Conservation (phyloP, 2,329 filamentous ascomycete genomes). For the Xylaria sp. region DNA sequence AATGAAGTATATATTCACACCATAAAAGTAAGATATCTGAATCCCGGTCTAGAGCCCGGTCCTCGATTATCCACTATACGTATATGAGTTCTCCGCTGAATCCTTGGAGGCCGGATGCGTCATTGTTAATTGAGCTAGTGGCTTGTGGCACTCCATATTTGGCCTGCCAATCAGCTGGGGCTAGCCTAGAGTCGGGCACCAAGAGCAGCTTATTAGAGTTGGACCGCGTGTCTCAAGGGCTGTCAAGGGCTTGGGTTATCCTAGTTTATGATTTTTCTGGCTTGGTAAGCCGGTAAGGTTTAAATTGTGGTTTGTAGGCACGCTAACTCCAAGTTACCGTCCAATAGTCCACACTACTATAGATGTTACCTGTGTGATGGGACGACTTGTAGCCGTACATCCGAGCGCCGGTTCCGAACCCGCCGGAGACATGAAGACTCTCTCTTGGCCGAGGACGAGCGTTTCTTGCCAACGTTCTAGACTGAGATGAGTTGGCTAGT, state of each 20-base stretch:
- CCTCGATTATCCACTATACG: conserved; percentile 11
- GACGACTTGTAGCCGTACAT: conserved; percentile 17
- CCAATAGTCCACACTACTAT: conserved; percentile 15
- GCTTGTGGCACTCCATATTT: conserved; percentile 36
- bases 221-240: conserved; percentile 41
- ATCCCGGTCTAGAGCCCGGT: conserved; percentile 24
- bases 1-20: conserved; percentile 37
- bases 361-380: conserved; percentile 11
- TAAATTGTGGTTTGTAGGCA: conserved; percentile 6
- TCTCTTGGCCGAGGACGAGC: neutral
- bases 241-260: conserved; percentile 40
- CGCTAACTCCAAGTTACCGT: neutral
- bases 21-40: conserved; percentile 24
- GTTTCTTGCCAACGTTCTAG: neutral
- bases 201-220: conserved; percentile 19
- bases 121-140: conserved; percentile 43
- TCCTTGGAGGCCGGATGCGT: conserved; percentile 41
- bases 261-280: conserved; percentile 19
- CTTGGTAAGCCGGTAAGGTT: conserved; percentile 8
- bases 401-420: conserved; percentile 7
- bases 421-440: conserved; percentile 2
- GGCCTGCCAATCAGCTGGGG: conserved; percentile 41
- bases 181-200: conserved; percentile 36
- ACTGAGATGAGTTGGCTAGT: neutral
- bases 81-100: conserved; percentile 5